Evolutionary conservation across 768 basidiomycete species (phyloP).

Genomic region (Tylopilus vinaceipallidus): DNA sequence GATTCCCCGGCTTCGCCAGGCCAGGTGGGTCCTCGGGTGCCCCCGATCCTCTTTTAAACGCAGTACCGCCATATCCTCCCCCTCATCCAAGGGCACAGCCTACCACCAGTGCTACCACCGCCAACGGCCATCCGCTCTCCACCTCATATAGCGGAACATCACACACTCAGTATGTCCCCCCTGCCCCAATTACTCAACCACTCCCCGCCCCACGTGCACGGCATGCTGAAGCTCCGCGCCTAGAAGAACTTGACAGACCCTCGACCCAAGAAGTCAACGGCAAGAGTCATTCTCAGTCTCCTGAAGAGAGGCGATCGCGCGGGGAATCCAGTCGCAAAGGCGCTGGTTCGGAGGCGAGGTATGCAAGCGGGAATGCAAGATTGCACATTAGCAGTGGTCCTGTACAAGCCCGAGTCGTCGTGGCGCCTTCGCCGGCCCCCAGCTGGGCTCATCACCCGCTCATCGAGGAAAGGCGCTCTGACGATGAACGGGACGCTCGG

Average conservation of each 20-base stretch:
- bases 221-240: slow-evolving; percentile 20
- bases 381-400: slow-evolving; percentile 34
- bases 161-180: slow-evolving; percentile 13
- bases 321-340: slow-evolving; percentile 12
- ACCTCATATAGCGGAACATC: slow-evolving; percentile 10
- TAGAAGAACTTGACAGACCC: slow-evolving; percentile 22
- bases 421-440: slow-evolving; percentile 21
- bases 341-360: slow-evolving; percentile 5
- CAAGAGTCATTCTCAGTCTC: slow-evolving; percentile 5
- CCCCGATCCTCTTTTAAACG: slow-evolving; percentile 18
- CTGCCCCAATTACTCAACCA: slow-evolving; percentile 15
- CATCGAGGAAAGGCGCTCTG: slow-evolving; percentile 29
- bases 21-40: slow-evolving; percentile 25
- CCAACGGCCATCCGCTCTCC: slow-evolving; percentile 14
- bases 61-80: slow-evolving; percentile 26
- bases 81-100: slow-evolving; percentile 23
- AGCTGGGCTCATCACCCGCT: slow-evolving; percentile 31
- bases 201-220: slow-evolving; percentile 20
- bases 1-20: slow-evolving; percentile 42
- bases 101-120: slow-evolving; percentile 1
- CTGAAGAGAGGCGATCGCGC: slow-evolving; percentile 15
- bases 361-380: slow-evolving; percentile 16
- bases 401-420: slow-evolving; percentile 31
- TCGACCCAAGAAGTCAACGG: slow-evolving; percentile 15
- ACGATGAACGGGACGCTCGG: slow-evolving; percentile 27